Percentiles rank a stretch among this genome's conserved stretches.
Conservation (phyloP, 1,139 yeast genomes). For the Yamadazyma siamensis region DNA sequence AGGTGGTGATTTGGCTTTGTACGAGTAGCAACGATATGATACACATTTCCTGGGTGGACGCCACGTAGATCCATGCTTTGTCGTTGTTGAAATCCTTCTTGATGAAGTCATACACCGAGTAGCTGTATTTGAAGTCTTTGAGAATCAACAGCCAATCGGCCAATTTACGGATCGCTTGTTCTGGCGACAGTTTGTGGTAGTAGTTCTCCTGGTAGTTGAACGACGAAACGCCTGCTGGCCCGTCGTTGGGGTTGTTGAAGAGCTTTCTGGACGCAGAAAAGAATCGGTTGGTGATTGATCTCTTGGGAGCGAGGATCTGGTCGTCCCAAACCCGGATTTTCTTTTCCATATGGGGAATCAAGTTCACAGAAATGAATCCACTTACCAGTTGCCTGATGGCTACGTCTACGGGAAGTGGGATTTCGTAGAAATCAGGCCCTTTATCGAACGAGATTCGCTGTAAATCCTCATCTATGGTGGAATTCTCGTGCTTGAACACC, state of each 20-base stretch:
- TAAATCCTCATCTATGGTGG: slow-evolving; percentile 55
- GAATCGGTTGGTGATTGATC: slow-evolving; percentile 70
- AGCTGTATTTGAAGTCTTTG: slow-evolving; percentile 83
- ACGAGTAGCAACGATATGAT: slow-evolving; percentile 72
- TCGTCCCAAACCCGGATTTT: slow-evolving; percentile 79
- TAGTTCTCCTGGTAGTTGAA: slow-evolving; percentile 47
- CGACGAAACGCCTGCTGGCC: slow-evolving; percentile 5
- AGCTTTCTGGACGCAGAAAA: slow-evolving; percentile 66
- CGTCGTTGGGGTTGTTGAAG: slow-evolving; percentile 30
- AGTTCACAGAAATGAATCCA: slow-evolving; percentile 53
- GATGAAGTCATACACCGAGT: slow-evolving; percentile 76
- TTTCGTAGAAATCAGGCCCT: slow-evolving; percentile 12
- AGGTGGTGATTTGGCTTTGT: slow-evolving; percentile 38
- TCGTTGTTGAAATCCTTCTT: slow-evolving; percentile 76
- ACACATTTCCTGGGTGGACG: slow-evolving; percentile 86
- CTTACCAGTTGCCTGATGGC: slow-evolving; percentile 42
- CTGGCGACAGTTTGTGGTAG: slow-evolving; percentile 63
- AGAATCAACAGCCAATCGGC: slow-evolving; percentile 93
- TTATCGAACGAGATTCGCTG: slow-evolving; percentile 23
- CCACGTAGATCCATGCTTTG: slow-evolving; percentile 80
- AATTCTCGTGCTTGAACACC: slow-evolving; percentile 24
- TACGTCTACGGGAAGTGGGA: slow-evolving; percentile 37
- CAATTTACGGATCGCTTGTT: slow-evolving; percentile 71
- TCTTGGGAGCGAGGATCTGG: slow-evolving; percentile 62
- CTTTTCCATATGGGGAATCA: slow-evolving; percentile 78